Evolutionary conservation across 257 asterid genomes (phyloP).

Genomic region (Solanum lycopersicoides): DNA sequence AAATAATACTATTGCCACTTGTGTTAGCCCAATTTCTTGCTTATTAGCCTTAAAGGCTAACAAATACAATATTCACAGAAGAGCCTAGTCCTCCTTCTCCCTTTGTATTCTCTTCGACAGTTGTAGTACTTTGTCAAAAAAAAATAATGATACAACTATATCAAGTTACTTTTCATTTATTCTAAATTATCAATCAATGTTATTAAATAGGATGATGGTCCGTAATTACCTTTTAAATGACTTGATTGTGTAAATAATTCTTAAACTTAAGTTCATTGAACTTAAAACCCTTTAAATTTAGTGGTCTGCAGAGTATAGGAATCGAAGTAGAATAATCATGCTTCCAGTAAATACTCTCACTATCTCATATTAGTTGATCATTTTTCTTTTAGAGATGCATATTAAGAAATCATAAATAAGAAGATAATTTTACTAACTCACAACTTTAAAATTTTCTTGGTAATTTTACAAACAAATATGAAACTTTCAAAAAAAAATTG

Average conservation of each 20-base stretch:
- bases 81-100: too few species aligned
- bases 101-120: too few species aligned
- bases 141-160: background rate
- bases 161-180: background rate
- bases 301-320: background rate
- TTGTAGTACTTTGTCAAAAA: too few species aligned
- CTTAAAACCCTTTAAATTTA: background rate
- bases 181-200: background rate
- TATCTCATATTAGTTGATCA: background rate
- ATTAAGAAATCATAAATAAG: too few species aligned
- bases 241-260: background rate
- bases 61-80: too few species aligned
- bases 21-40: too few species aligned
- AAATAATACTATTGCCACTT: too few species aligned
- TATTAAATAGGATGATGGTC: background rate
- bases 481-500: too few species aligned
- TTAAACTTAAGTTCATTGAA: background rate
- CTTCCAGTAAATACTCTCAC: background rate
- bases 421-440: too few species aligned
- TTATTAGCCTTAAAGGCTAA: too few species aligned
- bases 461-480: background rate
- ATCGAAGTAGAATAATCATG: background rate
- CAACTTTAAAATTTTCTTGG: background rate
- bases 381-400: background rate
- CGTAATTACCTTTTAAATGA: background rate